Evolutionary conservation across 352 stramenopile genomes (phyloP), one percentile per base, ranked within the genome.

Genomic region (Peronosclerospora sorghi): DNA sequence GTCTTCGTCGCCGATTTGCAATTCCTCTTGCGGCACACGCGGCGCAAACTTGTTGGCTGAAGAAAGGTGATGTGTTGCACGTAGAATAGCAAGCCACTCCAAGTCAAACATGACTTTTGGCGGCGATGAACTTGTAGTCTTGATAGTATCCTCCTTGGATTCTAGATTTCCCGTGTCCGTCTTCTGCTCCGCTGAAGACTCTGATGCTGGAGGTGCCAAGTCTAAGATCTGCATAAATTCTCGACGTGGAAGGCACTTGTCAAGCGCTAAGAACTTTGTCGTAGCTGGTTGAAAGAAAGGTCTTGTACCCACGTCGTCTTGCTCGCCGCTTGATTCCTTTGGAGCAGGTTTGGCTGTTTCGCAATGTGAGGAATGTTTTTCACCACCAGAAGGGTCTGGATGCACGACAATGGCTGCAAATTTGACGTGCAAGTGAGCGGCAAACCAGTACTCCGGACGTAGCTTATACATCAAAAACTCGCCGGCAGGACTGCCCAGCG

Each of bases 391-490:
- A 48, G 56, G 44, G 8, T 54, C 40, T 4, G 53, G 37, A 55
- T 98, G 95, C 7, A 59, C 59, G 5, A 98, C 86, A n/a, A 95
- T 60, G 4, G 97, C 96, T 26, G 93, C 65, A 62, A 98, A 99
- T 59, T 98, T 98, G 40, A 98, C 86, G 66, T 99, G 96, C 18
- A 99, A 72, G 62, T 99, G 97, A 17, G 95, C 96, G 0, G 94
- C 68, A 61, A 99, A 99, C 96, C 96, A 99, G 45, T 92, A 93
- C 17, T 69, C 62, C 8, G 97, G 96, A 52, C 87, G 80, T 18
- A 99, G 55, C 34, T 82, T 60, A 48, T 92, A 68, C 34, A 99
- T 62, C 14, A 99, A 58, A 36, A 94, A 76, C 54, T 96, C 82
- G 13, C 83, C 86, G 0, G 94, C 77, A 8, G 89, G 87, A 54